These are phyloP conservation scores for Pleurotus sapidus DNA, from an alignment of 768 basidiomycete genomes.

Conservation along the genomic window DNA sequence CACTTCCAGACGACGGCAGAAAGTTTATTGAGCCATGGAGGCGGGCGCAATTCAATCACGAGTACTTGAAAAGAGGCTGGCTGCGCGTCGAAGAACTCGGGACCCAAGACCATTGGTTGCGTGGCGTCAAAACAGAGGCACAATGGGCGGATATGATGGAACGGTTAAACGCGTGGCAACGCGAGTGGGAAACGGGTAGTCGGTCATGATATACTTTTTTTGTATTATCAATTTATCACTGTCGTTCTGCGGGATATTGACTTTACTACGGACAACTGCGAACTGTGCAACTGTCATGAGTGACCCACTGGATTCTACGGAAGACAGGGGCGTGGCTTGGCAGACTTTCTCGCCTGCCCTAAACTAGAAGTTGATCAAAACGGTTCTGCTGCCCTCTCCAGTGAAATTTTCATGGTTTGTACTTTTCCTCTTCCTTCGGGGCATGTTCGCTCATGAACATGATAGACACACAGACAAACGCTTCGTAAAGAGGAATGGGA, in stretches of 20 bases:
- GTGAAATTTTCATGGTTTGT: conserved; percentile 10
- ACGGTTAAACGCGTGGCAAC: conserved; percentile 46
- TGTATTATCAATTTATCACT: not conserved
- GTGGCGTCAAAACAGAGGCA: conserved; percentile 46
- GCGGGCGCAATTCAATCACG: conserved; percentile 27
- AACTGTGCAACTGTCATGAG: too few relatives aligned
- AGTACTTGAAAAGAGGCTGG: conserved; percentile 41
- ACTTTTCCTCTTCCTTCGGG: not conserved
- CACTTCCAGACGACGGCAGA: conserved; percentile 37
- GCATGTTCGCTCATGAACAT: not conserved
- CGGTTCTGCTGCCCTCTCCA: not conserved
- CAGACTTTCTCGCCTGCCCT: conserved; percentile 1
- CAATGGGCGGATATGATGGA: conserved; percentile 50
- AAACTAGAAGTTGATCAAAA: not conserved
- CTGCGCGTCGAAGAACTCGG: conserved; percentile 39
- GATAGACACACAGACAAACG: conserved; percentile 45
- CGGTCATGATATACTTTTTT: not conserved
- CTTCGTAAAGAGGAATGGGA: conserved; percentile 89
- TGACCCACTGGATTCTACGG: too few relatives aligned
- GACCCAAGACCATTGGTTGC: conserved; percentile 37
- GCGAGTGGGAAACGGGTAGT: conserved; percentile 41
- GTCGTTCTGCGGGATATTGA: too few relatives aligned
- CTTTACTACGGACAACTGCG: too few relatives aligned
- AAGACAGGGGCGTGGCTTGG: too few relatives aligned
- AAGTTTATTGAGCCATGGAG: conserved; percentile 53